Evolutionary conservation across 306 rosid genomes (phyloP).

Genomic region (Prosopis cineraria): DNA sequence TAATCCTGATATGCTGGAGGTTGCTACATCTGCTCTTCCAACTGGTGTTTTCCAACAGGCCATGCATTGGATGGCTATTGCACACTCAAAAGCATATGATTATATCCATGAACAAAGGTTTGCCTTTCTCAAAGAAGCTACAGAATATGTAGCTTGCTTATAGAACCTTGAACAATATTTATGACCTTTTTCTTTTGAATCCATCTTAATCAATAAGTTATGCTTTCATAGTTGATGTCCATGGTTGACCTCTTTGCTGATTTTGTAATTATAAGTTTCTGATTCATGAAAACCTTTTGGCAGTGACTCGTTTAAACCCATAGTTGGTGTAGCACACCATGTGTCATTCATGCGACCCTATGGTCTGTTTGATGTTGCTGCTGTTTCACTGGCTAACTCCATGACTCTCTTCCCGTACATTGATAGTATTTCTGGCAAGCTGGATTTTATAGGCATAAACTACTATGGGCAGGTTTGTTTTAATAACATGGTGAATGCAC

Average conservation of each 20-base stretch:
- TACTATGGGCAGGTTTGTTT: conserved; percentile 90
- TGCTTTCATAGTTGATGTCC: conserved; percentile 28
- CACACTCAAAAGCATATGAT: conserved; percentile 91
- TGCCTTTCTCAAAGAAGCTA: conserved; percentile 36
- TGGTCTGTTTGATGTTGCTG: conserved; percentile 86
- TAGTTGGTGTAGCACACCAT: conserved; percentile 88
- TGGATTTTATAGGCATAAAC: conserved; percentile 91
- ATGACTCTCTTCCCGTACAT: conserved; percentile 75
- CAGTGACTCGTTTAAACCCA: conserved; percentile 57
- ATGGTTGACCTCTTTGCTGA: conserved; percentile 23
- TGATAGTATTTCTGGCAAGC: conserved; percentile 77
- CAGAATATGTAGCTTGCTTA: conserved; percentile 33
- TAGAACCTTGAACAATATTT: conserved; percentile 20
- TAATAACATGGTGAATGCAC: conserved; percentile 28
- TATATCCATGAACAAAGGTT: conserved; percentile 80
- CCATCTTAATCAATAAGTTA: conserved; percentile 19
- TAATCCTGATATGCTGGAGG: conserved; percentile 96
- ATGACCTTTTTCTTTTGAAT: conserved; percentile 5
- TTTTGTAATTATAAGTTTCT: conserved; percentile 33
- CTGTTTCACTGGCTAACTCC: conserved; percentile 79
- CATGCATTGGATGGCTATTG: conserved; percentile 96
- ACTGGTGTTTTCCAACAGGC: conserved; percentile 91
- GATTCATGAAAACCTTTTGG: conserved; percentile 31
- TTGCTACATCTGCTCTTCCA: conserved; percentile 87
- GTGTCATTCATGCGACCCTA: conserved; percentile 95